Percentiles rank a stretch among this genome's conserved stretches.
phyloP scores from a whole-genome alignment of 768 basidiomycete genomes.

The Phlebiopsis flavidoalba region DNA sequence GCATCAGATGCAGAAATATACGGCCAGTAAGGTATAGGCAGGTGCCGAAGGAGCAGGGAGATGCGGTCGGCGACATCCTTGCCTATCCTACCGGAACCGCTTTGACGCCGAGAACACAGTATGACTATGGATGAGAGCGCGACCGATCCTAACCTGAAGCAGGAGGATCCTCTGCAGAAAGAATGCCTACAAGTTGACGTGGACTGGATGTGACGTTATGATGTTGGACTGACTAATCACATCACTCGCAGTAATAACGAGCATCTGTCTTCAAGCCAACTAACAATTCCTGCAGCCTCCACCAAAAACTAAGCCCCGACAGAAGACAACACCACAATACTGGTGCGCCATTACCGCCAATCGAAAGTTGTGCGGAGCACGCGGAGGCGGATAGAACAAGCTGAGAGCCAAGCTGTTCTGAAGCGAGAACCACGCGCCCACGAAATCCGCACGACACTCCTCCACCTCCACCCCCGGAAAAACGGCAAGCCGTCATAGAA shows the following conservation, averaged over 20 bases:
- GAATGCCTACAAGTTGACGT: slow-evolving; percentile 62
- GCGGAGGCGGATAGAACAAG: slow-evolving; percentile 94
- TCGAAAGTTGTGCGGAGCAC: slow-evolving; percentile 95
- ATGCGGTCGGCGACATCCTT: slow-evolving; percentile 68
- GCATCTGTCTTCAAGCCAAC: slow-evolving; percentile 87
- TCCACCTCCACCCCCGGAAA: background rate
- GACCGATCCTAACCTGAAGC: slow-evolving; percentile 87
- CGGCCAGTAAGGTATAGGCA: slow-evolving; percentile 68
- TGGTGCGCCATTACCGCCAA: slow-evolving; percentile 86
- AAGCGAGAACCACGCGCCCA: background rate
- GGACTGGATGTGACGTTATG: background rate
- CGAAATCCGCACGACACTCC: background rate
- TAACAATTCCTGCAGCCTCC: slow-evolving; percentile 60
- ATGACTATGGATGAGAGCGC: slow-evolving; percentile 97
- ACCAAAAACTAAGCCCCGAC: slow-evolving; percentile 32
- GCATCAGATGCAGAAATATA: slow-evolving; percentile 74
- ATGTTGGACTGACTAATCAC: background rate
- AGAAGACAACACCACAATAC: slow-evolving; percentile 45
- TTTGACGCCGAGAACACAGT: slow-evolving; percentile 77
- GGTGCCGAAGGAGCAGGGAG: slow-evolving; percentile 66
- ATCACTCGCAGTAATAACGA: slow-evolving; percentile 78
- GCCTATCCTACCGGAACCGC: slow-evolving; percentile 73
- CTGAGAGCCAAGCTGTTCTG: slow-evolving; percentile 43
- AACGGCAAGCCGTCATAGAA: background rate
- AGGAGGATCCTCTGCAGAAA: slow-evolving; percentile 63